Evolutionary conservation across 805 yeast species (phyloP), one percentile per base, ranked within the genome.

Genomic region (Yarrowia phangngaensis): DNA sequence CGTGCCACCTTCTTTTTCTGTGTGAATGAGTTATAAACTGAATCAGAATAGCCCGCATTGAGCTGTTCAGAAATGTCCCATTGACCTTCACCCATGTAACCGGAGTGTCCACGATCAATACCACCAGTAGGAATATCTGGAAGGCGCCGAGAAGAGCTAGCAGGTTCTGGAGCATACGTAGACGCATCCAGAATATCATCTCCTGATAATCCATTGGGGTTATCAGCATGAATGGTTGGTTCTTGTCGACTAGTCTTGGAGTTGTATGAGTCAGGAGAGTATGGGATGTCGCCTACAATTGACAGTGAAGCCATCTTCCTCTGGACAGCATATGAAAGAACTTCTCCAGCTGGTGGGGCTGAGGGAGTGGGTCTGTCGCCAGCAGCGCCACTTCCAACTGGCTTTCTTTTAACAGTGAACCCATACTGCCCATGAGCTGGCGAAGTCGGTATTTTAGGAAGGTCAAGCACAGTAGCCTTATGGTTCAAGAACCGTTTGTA

Each of bases 41-140:
- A 62, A 26, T 61, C 67, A 12, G 64, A 64, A 45, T 64, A 65
- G 23, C 67, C 63, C 29, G 59, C 65, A 38, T 65, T 65, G 52
- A 65, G 60, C 50, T 64, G 63, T 31, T 58, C 53, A n/a, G 58
- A 52, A 4, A 58, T 38, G 26, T 57, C 59, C 62, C 62, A 58
- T 23, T 58, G 60, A 7, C 62, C 62, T 26, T 56, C 56, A 5
- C 62, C 61, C 12, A 47, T 22, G 43, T 58, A 58, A 8, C 58
- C 59, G 4, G 54, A 51, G 4, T 36, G 16, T 4, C 61, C 60
- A 8, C 59, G 58, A 15, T 56, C 61, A 11, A 58, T 41, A 8
- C 28, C 52, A 3, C 34, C 52, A 8, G 50, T 47, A 4, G 61
- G 60, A 8, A 52, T 40, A 2, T 20, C 23, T 3, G 57, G 58